Percentiles rank a stretch among this genome's conserved stretches.
These are phyloP conservation scores for Colletotrichum viniferum DNA, from an alignment of 2,329 filamentous ascomycete genomes.

Conservation along the genomic window DNA sequence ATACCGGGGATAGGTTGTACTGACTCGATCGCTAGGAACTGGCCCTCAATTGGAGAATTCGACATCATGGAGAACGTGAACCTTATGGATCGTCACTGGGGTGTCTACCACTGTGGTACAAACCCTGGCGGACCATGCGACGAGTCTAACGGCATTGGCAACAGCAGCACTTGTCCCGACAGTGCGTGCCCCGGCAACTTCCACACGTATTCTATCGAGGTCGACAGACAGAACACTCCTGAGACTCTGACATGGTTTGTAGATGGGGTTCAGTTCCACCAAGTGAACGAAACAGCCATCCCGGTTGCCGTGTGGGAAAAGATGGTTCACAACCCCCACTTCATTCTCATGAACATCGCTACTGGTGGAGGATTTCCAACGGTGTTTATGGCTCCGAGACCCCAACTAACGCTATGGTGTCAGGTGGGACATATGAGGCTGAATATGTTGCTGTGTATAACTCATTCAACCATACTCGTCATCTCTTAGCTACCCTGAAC, in stretches of 20 bases:
- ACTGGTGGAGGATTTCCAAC: constrained; percentile 39
- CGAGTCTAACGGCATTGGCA: constrained; percentile 38
- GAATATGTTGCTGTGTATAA: constrained; percentile 40
- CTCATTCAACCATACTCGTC: not conserved
- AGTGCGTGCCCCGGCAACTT: constrained; percentile 27
- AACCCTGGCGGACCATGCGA: constrained; percentile 43
- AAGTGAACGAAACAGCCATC: not conserved
- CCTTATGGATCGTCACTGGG: constrained; percentile 34
- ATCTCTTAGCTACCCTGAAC: not conserved
- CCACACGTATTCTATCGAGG: constrained; percentile 33
- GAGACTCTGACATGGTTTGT: constrained; percentile 39
- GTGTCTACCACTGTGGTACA: constrained; percentile 45
- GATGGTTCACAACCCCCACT: constrained; percentile 31
- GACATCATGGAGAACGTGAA: constrained; percentile 49
- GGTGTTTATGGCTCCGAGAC: constrained; percentile 32
- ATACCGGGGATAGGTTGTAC: fast-evolving
- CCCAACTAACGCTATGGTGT: constrained; percentile 34
- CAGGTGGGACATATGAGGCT: constrained; percentile 36
- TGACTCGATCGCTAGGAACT: constrained; percentile 26
- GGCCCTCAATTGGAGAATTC: constrained; percentile 47
- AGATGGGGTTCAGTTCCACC: constrained; percentile 26
- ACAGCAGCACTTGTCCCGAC: constrained; percentile 18
- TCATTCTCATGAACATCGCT: constrained; percentile 42
- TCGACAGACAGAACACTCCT: constrained; percentile 31
- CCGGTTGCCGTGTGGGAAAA: constrained; percentile 27